Percentiles rank a stretch among this genome's conserved stretches.
These are phyloP conservation scores for Glycyrrhiza uralensis DNA, from an alignment of 306 rosid species.

Conservation along the genomic window DNA sequence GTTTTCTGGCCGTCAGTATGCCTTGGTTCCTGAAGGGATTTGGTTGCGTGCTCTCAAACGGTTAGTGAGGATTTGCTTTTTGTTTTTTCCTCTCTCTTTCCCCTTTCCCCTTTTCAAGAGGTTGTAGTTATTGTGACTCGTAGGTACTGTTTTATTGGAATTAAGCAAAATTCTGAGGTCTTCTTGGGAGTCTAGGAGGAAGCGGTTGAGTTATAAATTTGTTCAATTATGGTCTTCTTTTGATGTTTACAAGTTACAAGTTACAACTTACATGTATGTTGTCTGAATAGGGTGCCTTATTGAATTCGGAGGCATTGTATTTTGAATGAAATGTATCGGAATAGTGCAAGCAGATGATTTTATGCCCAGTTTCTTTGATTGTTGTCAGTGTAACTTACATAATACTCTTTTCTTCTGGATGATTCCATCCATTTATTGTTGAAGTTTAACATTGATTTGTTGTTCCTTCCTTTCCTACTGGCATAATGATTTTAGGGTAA, in stretches of 20 bases:
- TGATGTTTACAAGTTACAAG: neutral
- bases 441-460: conserved; percentile 7
- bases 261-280: no score
- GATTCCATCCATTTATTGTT: neutral
- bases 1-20: conserved; percentile 61
- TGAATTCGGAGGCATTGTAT: neutral
- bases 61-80: conserved; percentile 31
- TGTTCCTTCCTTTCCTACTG: conserved; percentile 22
- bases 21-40: conserved; percentile 62
- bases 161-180: neutral
- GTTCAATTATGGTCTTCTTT: neutral
- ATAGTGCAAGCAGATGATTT: neutral
- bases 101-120: neutral
- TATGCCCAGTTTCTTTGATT: neutral
- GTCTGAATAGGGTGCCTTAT: neutral
- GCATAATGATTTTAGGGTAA: conserved; percentile 31
- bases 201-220: neutral
- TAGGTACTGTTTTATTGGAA: neutral
- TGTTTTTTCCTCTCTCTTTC: neutral
- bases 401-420: neutral
- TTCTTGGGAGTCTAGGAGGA: neutral
- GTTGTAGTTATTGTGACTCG: neutral
- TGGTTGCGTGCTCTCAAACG: conserved; percentile 74
- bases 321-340: neutral
- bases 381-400: neutral